phyloP scores from a whole-genome alignment of 192 early-diverging fungal genomes.

The Backusella mclennaniae region DNA sequence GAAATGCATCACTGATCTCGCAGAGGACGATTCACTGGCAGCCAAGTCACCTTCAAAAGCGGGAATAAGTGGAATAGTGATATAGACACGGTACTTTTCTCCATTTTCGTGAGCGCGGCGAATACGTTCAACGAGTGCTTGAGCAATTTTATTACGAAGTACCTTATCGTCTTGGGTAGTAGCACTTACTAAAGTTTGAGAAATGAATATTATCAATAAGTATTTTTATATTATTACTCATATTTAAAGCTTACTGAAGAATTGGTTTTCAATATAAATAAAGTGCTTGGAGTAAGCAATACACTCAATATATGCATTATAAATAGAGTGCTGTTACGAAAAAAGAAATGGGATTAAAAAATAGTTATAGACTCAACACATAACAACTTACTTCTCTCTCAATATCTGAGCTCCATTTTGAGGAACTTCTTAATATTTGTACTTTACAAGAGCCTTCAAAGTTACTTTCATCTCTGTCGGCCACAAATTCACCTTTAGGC shows the following conservation, averaged over 20 bases:
- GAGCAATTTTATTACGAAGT: constrained; percentile 27
- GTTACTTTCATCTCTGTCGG: constrained; percentile 50
- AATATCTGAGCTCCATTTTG: constrained; percentile 69
- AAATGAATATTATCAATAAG: background rate
- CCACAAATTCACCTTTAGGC: constrained; percentile 72
- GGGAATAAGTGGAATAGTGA: constrained; percentile 81
- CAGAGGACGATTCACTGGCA: constrained; percentile 69
- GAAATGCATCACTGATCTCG: constrained; percentile 72
- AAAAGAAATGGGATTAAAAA: background rate
- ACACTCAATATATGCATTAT: constrained; percentile 73
- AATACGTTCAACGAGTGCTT: constrained; percentile 73
- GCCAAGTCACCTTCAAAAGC: constrained; percentile 82
- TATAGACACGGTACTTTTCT: constrained; percentile 72
- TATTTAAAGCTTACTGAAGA: constrained; percentile 61
- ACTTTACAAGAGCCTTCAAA: constrained; percentile 63
- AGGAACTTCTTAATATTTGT: constrained; percentile 65
- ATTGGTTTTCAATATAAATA: constrained; percentile 93
- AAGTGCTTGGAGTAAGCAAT: constrained; percentile 80
- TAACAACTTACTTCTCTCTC: constrained; percentile 33
- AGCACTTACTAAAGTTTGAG: constrained; percentile 5
- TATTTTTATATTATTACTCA: background rate
- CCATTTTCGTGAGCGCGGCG: constrained; percentile 60
- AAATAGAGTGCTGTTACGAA: constrained; percentile 56
- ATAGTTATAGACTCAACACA: background rate
- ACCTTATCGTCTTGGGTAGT: constrained; percentile 21